Conservation (phyloP, 2,329 filamentous ascomycete species). For the Tolypocladium endophyticum region DNA sequence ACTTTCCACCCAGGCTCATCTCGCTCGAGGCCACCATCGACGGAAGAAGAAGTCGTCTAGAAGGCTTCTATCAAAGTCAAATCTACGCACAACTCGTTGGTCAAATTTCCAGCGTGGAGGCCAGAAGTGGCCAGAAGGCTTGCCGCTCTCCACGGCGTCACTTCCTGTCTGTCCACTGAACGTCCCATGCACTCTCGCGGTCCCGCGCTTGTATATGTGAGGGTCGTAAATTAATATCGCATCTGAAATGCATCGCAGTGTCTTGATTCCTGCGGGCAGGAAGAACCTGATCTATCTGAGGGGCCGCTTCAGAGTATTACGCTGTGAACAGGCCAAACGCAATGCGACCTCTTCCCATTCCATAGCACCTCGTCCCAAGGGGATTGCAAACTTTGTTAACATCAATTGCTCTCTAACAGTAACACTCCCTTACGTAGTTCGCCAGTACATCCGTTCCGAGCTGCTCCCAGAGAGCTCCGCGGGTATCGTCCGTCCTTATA, state of each 20-base stretch:
- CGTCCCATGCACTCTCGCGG: too few relatives aligned
- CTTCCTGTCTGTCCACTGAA: too few relatives aligned
- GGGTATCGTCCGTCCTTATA: constrained; percentile 4
- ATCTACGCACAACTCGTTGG: neutral
- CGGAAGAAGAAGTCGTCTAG: neutral
- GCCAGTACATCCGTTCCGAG: neutral
- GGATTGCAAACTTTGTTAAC: neutral
- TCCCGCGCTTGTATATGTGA: too few relatives aligned
- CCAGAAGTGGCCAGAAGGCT: neutral
- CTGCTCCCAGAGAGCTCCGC: constrained; percentile 1
- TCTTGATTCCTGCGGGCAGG: neutral
- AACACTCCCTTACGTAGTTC: neutral
- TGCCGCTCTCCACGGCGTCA: too few relatives aligned
- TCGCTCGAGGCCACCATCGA: neutral
- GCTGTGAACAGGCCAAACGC: neutral
- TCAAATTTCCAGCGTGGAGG: neutral
- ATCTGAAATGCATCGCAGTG: neutral
- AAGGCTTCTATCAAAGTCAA: neutral
- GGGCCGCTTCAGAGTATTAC: neutral
- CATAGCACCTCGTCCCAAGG: neutral
- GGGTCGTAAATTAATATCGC: neutral
- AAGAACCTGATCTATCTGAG: neutral
- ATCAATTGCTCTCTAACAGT: neutral
- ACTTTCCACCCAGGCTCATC: neutral
- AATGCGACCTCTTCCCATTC: neutral